These are phyloP conservation scores for Aphanocladium album DNA, from an alignment of 2,329 filamentous ascomycete species.

Conservation along the genomic window DNA sequence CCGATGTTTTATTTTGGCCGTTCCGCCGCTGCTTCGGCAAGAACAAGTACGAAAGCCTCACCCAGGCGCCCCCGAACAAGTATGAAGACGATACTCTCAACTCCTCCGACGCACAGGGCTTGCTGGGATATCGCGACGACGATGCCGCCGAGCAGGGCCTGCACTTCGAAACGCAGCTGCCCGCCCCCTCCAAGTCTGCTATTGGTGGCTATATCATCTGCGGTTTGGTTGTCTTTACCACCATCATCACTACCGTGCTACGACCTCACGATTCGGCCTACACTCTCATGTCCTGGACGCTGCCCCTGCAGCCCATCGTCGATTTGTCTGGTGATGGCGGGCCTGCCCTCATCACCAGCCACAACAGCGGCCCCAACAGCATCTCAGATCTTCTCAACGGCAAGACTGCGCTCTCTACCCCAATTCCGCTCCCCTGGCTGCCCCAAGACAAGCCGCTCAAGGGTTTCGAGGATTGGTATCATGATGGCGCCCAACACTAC, in stretches of 20 bases:
- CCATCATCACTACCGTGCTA: conserved; percentile 21
- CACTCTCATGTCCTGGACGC: conserved; percentile 32
- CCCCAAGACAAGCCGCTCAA: conserved; percentile 18
- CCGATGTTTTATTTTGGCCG: conserved; percentile 5
- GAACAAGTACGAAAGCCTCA: neutral
- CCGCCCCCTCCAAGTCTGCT: conserved; percentile 16
- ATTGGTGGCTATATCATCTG: conserved; percentile 11
- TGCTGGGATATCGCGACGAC: neutral
- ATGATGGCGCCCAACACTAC: conserved; percentile 25
- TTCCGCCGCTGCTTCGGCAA: conserved; percentile 2
- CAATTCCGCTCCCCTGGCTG: conserved; percentile 22
- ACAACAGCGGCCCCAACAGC: conserved; percentile 22
- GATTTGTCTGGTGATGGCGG: conserved; percentile 27
- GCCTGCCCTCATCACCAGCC: conserved; percentile 22
- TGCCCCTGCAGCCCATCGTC: conserved; percentile 28
- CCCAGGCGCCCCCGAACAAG: neutral
- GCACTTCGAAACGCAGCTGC: conserved; percentile 13
- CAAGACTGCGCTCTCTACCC: conserved; percentile 22
- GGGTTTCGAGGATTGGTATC: conserved; percentile 27
- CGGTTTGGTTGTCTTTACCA: conserved; percentile 15
- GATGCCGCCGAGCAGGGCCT: conserved; percentile 10
- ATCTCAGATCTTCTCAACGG: conserved; percentile 24
- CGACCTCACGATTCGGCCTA: conserved; percentile 29
- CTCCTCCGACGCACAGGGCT: neutral
- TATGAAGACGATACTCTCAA: conserved; percentile 10